A percentile compares a stretch with the other conserved stretches of the same genome.
Conservation (phyloP, 192 early-diverging fungal genomes). For the Entomortierella parvispora region DNA sequence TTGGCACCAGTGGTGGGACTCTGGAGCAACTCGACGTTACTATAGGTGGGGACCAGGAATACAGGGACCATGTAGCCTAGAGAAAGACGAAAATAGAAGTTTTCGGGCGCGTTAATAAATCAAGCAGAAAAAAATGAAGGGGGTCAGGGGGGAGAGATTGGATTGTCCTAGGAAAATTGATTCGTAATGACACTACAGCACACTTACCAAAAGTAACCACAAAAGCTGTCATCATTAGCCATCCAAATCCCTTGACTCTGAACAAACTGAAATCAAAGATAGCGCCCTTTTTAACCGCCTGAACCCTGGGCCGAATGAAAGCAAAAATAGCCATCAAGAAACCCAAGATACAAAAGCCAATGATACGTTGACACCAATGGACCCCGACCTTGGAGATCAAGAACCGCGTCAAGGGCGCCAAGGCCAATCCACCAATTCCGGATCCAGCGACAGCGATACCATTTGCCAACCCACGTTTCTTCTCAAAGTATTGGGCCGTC, state of each 20-base stretch:
- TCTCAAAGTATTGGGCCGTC: constrained; percentile 74
- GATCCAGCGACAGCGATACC: constrained; percentile 76
- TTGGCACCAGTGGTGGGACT: constrained; percentile 8
- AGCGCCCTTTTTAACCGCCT: constrained; percentile 30
- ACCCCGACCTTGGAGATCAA: constrained; percentile 50
- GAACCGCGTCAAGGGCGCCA: constrained; percentile 61
- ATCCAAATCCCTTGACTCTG: constrained; percentile 46
- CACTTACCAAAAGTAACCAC: constrained; percentile 56
- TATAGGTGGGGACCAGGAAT: constrained; percentile 42
- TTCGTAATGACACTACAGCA: constrained; percentile 9
- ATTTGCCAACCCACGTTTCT: constrained; percentile 68
- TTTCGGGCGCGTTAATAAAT: no score
- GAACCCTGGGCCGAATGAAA: constrained; percentile 50
- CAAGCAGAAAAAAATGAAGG: no score
- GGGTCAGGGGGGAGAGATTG: neutral
- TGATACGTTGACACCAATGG: constrained; percentile 49
- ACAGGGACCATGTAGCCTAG: constrained; percentile 47
- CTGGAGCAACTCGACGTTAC: neutral
- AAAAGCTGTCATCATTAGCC: constrained; percentile 46
- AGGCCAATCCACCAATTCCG: constrained; percentile 71
- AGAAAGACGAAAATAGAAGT: neutral
- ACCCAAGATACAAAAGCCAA: constrained; percentile 50
- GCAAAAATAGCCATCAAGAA: constrained; percentile 45
- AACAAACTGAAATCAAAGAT: constrained; percentile 54
- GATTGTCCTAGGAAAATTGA: neutral